A percentile compares a stretch with the other conserved stretches of the same genome.
These are phyloP conservation scores for Cladosporium cucumerinum DNA, from an alignment of 2,329 filamentous ascomycete genomes.

Conservation along the genomic window DNA sequence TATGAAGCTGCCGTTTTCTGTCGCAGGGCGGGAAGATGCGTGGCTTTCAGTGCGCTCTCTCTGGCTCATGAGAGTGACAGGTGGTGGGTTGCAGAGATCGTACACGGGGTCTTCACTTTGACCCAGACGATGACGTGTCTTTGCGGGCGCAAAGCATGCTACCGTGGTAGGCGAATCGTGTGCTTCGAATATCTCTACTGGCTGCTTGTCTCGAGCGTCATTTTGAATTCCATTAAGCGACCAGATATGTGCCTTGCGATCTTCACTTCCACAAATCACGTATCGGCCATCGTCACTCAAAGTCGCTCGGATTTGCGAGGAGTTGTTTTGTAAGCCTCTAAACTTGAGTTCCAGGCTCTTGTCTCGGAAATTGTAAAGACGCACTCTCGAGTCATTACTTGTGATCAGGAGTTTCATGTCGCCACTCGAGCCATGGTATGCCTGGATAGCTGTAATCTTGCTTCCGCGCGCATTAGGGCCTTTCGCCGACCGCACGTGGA, in stretches of 20 bases:
- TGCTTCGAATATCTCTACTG: conserved; percentile 86
- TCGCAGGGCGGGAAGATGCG: conserved; percentile 48
- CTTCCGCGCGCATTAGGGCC: conserved; percentile 94
- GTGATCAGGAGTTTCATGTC: conserved; percentile 84
- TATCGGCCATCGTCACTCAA: conserved; percentile 85
- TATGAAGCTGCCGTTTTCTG: conserved; percentile 39
- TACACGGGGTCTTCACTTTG: conserved; percentile 89
- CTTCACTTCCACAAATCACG: conserved; percentile 90
- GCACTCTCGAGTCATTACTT: conserved; percentile 89
- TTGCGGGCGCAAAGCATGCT: conserved; percentile 78
- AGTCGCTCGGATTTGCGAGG: conserved; percentile 82
- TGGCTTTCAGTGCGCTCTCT: conserved; percentile 54
- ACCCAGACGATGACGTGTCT: conserved; percentile 72
- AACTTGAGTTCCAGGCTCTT: conserved; percentile 86
- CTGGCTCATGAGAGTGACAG: conserved; percentile 73
- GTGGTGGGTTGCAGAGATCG: conserved; percentile 92
- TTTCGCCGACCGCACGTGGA: conserved; percentile 88
- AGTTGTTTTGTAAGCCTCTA: conserved; percentile 84
- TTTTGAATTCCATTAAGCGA: conserved; percentile 57
- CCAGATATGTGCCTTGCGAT: conserved; percentile 89
- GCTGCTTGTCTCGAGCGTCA: conserved; percentile 72
- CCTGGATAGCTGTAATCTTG: conserved; percentile 93
- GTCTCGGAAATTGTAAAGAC: conserved; percentile 83
- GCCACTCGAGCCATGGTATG: conserved; percentile 58
- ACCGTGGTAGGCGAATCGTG: conserved; percentile 85